Percentiles rank a stretch among this genome's conserved stretches.
Conservation (phyloP, 2,329 filamentous ascomycete genomes). For the Achaetomium macrosporum region DNA sequence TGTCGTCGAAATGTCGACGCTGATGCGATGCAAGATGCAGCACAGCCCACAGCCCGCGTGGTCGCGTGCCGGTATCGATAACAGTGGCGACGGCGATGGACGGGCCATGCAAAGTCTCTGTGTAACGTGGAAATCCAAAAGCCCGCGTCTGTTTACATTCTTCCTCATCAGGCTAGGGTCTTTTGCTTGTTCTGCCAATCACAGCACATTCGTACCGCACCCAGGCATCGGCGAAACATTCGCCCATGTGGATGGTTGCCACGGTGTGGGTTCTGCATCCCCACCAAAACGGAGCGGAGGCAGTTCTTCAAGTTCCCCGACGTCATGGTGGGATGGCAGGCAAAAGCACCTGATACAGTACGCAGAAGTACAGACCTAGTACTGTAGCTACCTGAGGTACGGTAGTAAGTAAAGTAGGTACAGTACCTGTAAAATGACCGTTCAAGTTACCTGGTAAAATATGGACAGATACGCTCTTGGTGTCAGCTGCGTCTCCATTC, state of each 20-base stretch:
- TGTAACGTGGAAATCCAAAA: constrained; percentile 9
- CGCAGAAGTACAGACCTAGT: no score
- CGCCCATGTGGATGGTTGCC: neutral
- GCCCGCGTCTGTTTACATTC: constrained; percentile 22
- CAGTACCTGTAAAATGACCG: no score
- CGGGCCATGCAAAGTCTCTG: constrained; percentile 1
- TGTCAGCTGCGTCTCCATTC: no score
- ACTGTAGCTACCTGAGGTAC: no score
- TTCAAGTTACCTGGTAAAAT: no score
- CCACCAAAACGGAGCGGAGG: no score
- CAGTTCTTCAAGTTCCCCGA: no score
- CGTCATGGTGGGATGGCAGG: no score
- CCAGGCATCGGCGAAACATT: constrained; percentile 15
- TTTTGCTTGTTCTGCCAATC: constrained; percentile 11
- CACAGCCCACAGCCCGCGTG: constrained; percentile 1
- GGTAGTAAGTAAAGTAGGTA: no score
- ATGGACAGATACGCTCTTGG: no score
- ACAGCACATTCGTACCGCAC: neutral
- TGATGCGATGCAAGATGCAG: neutral
- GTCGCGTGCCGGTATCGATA: constrained; percentile 12
- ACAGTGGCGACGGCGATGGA: constrained; percentile 8
- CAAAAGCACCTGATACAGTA: no score
- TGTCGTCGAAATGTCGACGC: constrained; percentile 6
- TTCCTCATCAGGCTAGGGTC: constrained; percentile 15
- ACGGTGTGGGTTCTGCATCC: neutral